phyloP scores from a whole-genome alignment of 140 eudicot genomes.

The Erigeron philadelphicus region DNA sequence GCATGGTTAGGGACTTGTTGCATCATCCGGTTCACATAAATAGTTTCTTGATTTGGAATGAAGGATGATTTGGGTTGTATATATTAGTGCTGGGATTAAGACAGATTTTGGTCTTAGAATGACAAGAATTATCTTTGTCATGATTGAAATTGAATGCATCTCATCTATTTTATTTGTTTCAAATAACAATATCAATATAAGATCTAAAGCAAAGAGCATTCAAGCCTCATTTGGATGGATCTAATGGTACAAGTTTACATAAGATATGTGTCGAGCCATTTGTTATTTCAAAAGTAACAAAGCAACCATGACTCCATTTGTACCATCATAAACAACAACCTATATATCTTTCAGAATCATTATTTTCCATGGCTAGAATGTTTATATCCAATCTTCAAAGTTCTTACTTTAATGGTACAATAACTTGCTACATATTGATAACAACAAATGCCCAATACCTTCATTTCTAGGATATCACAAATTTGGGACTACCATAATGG shows the following conservation, averaged over 20 bases:
- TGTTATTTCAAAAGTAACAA: neutral
- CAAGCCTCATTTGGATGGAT: no score
- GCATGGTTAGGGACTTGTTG: constrained; percentile 19
- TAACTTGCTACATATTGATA: neutral
- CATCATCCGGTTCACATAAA: neutral
- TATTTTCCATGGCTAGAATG: constrained; percentile 5
- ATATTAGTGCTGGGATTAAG: constrained; percentile 1
- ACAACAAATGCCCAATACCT: constrained; percentile 6
- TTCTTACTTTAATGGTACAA: constrained; percentile 13
- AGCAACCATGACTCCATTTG: neutral
- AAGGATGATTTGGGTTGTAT: constrained; percentile 20
- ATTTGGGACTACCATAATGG: neutral
- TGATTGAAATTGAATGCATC: neutral
- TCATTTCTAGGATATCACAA: constrained; percentile 13
- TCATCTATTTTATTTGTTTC: neutral
- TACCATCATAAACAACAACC: constrained; percentile 4
- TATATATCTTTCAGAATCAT: neutral
- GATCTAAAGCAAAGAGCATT: no score
- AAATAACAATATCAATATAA: neutral
- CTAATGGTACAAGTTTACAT: neutral
- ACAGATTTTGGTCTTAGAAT: neutral
- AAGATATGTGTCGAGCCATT: neutral
- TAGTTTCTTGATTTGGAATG: neutral
- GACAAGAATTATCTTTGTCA: no score
- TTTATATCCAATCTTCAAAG: constrained; percentile 12